These are phyloP conservation scores for Cryptococcus jaspeensis DNA, from an alignment of 1,284 basidiomycete species.

Conservation along the genomic window DNA sequence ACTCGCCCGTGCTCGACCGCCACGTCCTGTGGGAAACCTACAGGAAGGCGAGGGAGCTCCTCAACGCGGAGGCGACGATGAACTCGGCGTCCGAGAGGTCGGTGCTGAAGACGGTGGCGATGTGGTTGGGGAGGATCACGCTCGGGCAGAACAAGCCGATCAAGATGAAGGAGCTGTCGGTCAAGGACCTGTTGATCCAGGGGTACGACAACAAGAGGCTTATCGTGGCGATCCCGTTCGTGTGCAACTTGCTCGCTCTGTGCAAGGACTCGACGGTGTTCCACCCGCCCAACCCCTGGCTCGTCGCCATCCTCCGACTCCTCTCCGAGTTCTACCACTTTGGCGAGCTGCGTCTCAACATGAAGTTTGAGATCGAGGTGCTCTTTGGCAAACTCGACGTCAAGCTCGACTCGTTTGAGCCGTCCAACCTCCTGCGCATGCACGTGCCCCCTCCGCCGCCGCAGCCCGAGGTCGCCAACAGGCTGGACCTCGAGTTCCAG, in stretches of 20 bases:
- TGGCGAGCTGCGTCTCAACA: constrained; percentile 92
- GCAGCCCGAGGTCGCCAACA: constrained; percentile 38
- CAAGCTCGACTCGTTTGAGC: constrained; percentile 81
- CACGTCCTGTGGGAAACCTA: constrained; percentile 92
- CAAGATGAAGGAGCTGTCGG: constrained; percentile 86
- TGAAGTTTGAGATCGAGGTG: constrained; percentile 99
- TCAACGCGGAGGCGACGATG: constrained; percentile 91
- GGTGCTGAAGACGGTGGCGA: constrained; percentile 87
- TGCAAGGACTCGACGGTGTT: constrained; percentile 88
- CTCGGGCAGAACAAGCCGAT: constrained; percentile 90
- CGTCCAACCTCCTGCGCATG: constrained; percentile 69
- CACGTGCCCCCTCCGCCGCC: constrained; percentile 46
- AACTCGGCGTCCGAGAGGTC: constrained; percentile 80
- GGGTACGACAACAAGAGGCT: constrained; percentile 91
- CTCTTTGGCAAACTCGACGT: constrained; percentile 89
- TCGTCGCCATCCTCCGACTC: constrained; percentile 90
- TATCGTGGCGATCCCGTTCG: constrained; percentile 94
- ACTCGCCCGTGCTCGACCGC: constrained; percentile 63
- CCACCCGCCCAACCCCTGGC: constrained; percentile 95
- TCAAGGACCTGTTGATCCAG: constrained; percentile 94
- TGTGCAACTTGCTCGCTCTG: constrained; percentile 94
- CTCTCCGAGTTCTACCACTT: constrained; percentile 95
- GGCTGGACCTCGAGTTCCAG: constrained; percentile 43
- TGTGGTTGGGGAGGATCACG: constrained; percentile 93
- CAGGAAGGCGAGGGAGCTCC: constrained; percentile 75